Conservation (phyloP, 163 green algal genomes). For the Chloroidium sp. region DNA sequence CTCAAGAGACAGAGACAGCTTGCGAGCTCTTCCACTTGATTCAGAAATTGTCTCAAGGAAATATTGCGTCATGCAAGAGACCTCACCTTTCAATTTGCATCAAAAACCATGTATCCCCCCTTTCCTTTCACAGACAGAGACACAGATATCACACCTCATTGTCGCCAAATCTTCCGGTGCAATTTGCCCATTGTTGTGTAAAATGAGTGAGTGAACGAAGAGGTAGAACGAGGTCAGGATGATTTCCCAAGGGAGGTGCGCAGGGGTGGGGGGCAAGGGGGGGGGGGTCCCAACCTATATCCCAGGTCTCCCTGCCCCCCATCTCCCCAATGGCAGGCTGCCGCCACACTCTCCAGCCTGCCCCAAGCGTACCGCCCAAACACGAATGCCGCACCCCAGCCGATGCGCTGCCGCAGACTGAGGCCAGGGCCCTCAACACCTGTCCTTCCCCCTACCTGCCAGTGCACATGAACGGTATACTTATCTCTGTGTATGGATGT, state of each 20-base stretch:
- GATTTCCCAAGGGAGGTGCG: background rate
- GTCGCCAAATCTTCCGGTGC: no score
- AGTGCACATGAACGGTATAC: background rate
- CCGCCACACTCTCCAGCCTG: conserved; percentile 23
- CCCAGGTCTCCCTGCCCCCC: background rate
- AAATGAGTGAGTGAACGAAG: background rate
- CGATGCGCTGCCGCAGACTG: conserved; percentile 31
- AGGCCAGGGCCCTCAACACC: conserved; percentile 63
- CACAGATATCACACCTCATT: no score
- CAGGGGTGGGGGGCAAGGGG: background rate
- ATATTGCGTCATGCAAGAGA: no score
- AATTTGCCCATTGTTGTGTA: background rate
- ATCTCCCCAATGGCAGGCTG: conserved; percentile 24
- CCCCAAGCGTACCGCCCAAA: conserved; percentile 58
- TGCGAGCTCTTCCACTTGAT: background rate
- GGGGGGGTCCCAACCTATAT: background rate
- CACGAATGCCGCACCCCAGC: conserved; percentile 44
- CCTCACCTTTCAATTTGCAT: no score
- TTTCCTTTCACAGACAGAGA: no score
- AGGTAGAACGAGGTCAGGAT: background rate
- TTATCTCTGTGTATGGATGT: no score
- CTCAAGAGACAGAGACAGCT: background rate
- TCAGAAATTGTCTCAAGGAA: background rate
- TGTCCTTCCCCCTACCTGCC: conserved; percentile 22
- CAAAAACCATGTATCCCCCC: no score